Conservation (phyloP, 2,329 filamentous ascomycete genomes). For the Colletotrichum kahawae region DNA sequence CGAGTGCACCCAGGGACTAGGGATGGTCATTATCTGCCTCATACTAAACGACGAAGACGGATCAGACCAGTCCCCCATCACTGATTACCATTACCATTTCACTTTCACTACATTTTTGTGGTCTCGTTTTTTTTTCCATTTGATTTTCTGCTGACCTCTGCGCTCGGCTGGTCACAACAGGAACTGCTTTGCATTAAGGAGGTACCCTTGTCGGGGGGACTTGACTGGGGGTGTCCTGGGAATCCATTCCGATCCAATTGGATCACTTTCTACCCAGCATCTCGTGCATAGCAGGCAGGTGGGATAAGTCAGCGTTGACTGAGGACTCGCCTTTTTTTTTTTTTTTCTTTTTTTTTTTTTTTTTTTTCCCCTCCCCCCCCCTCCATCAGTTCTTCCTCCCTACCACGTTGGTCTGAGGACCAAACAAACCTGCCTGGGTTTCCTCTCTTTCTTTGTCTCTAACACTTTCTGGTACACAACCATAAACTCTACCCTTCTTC, state of each 20-base stretch:
- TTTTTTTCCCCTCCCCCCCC: too few species aligned
- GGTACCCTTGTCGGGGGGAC: background rate
- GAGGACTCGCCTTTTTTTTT: background rate
- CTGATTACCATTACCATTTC: background rate
- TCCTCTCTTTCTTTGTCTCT: too few species aligned
- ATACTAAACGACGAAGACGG: background rate
- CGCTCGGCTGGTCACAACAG: background rate
- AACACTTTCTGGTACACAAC: too few species aligned
- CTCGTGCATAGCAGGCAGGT: background rate
- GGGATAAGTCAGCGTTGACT: slow-evolving; percentile 12
- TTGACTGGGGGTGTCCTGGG: background rate
- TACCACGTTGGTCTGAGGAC: too few species aligned
- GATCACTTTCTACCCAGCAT: background rate
- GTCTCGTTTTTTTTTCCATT: background rate
- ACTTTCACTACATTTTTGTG: background rate
- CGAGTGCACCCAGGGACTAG: background rate
- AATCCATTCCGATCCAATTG: slow-evolving; percentile 3
- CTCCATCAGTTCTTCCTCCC: too few species aligned
- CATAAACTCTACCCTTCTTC: too few species aligned
- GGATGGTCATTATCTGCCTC: background rate
- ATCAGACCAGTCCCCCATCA: background rate
- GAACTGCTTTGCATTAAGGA: background rate
- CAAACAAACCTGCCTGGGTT: too few species aligned
- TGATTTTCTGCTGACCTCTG: background rate
- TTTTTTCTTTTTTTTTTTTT: too few species aligned